A percentile compares a stretch with the other conserved stretches of the same genome.
These are phyloP conservation scores for Vaccinium darrowii DNA, from an alignment of 148 eudicot genomes.

Conservation along the genomic window DNA sequence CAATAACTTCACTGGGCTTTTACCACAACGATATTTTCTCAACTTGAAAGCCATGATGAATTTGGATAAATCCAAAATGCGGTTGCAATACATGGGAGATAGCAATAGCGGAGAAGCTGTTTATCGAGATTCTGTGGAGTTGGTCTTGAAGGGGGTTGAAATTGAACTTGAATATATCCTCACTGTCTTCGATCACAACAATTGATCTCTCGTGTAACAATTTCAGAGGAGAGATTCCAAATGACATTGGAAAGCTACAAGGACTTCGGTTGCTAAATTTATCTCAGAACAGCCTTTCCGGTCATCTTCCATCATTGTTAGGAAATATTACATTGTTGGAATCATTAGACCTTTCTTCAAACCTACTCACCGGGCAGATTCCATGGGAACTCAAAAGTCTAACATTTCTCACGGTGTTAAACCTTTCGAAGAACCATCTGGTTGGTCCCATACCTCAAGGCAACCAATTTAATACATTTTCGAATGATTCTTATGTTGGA, in stretches of 20 bases:
- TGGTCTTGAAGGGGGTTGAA: conserved; percentile 1
- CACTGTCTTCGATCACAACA: conserved; percentile 3
- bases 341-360: conserved; percentile 14
- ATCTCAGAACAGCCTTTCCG: conserved; percentile 16
- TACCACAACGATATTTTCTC: conserved; percentile 11
- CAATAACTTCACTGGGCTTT: conserved; percentile 35
- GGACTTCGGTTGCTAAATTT: conserved; percentile 15
- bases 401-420: neutral
- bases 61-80: neutral
- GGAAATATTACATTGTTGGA: conserved; percentile 15
- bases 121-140: conserved; percentile 11
- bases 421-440: neutral
- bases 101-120: too few species aligned
- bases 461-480: neutral
- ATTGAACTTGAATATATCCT: neutral
- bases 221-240: conserved; percentile 18
- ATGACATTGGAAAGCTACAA: conserved; percentile 10
- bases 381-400: neutral
- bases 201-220: conserved; percentile 21
- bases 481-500: neutral
- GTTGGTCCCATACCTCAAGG: neutral
- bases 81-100: neutral
- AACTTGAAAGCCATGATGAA: conserved; percentile 25
- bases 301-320: conserved; percentile 14
- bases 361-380: conserved; percentile 14